Conservation (phyloP, 495 filamentous ascomycete species). For the Trichoderma orchidacearum region DNA sequence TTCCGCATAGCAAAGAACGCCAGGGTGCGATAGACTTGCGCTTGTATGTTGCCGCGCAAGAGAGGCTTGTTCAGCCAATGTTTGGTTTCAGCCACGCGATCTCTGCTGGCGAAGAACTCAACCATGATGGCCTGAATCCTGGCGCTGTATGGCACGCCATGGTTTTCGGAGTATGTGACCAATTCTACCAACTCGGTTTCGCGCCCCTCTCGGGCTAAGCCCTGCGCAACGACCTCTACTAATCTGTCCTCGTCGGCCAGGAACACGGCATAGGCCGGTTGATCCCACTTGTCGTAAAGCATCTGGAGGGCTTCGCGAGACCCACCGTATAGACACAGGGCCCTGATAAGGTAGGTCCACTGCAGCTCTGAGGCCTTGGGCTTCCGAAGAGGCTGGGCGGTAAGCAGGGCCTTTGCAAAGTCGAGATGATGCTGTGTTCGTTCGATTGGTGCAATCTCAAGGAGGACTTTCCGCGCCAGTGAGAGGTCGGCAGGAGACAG, state of each 20-base stretch:
- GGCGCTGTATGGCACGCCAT: slow-evolving; percentile 18
- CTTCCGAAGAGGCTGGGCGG: background rate
- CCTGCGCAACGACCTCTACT: slow-evolving; percentile 15
- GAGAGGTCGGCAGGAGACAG: slow-evolving; percentile 32
- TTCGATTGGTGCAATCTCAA: slow-evolving; percentile 21
- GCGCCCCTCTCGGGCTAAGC: slow-evolving; percentile 52
- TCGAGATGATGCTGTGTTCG: slow-evolving; percentile 27
- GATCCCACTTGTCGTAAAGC: slow-evolving; percentile 26
- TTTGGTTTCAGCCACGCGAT: slow-evolving; percentile 40
- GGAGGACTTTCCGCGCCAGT: slow-evolving; percentile 22
- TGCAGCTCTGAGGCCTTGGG: slow-evolving; percentile 11
- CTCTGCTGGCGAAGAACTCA: slow-evolving; percentile 32
- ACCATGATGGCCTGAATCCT: slow-evolving; percentile 35
- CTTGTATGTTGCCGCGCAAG: slow-evolving; percentile 22
- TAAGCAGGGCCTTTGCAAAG: slow-evolving; percentile 43
- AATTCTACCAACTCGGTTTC: slow-evolving; percentile 36
- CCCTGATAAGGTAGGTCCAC: slow-evolving; percentile 36
- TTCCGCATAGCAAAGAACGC: slow-evolving; percentile 36
- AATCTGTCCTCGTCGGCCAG: background rate
- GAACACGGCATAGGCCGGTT: background rate
- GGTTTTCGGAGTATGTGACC: slow-evolving; percentile 15
- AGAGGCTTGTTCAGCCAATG: slow-evolving; percentile 53
- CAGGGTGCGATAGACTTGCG: slow-evolving; percentile 33
- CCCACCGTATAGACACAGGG: slow-evolving; percentile 43
- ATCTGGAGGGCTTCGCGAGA: slow-evolving; percentile 42